Evolutionary conservation across 495 filamentous ascomycete genomes (phyloP), one percentile per base, ranked within the genome.

Genomic region (Ascobolus immersus): DNA sequence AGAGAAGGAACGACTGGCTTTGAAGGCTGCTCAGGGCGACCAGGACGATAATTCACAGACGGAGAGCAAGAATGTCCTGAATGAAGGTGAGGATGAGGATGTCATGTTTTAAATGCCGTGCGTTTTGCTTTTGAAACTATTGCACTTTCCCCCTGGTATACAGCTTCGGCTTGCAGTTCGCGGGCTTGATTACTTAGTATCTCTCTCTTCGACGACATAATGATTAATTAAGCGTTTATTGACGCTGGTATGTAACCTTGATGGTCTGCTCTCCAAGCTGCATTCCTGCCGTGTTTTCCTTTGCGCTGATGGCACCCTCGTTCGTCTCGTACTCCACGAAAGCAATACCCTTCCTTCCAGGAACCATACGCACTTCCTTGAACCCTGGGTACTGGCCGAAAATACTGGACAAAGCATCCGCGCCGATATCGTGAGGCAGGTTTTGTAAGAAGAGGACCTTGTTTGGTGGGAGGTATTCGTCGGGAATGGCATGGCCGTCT

Each of bases 391-490:
- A 99, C 22, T 71, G 69, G 24, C 68, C 68, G 58, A 93, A 99
- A 36, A 93, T 67, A 17, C 62, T 64, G 0, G 67, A 70, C 26
- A 96, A 70, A 24, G 57, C 64, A 33, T 86, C 81, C 49, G 74
- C 67, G 53, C 72, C 73, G 44, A 74, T 77, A 36, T 79, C 75
- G 41, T 89, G 79, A 11, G 89, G 84, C 29, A 99, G 48, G 44
- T 92, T 80, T 54, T 82, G 80, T 33, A 94, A 59, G 61, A 94
- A 91, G n/a, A 99, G 64, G 39, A 79, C 86, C 56, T 89, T 90
- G 64, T 94, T 99, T 28, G 89, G 84, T 2, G 81, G 86, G 0
- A 94, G 67, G 50, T 89, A 94, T 55, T 99, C 86, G 64, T 93
- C 89, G 2, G 86, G 86, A 11, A 94, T 69, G 30, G 89, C 74